Base-by-base conservation (phyloP, 2,329 filamentous ascomycete species). In the Blastomyces silverae region DNA sequence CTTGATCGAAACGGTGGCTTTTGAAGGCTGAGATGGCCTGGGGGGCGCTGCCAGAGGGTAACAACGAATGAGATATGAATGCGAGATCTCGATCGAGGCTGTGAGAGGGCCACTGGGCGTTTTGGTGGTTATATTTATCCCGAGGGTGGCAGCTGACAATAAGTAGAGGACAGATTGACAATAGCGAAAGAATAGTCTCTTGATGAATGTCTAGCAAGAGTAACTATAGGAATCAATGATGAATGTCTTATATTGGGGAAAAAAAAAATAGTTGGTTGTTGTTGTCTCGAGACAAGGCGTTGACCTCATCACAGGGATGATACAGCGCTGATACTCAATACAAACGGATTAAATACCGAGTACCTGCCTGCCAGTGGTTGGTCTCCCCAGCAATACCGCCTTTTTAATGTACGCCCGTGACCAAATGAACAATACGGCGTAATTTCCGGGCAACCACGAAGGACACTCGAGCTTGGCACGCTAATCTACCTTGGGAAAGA, bases 401-500 rank as follows among this genome's bases (percentile, higher is more conserved):
- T 1, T 2, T 2, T 52, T 25, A 0, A 25, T 48, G 58, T 61
- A 46, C 25, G 25, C 6, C 3, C 22, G 8, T 2, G 5, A 48
- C 22, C 2, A 15, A 20, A 8, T 50, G 31, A 46, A 48, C 46
- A 61, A 56, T 63, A 58, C 50, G 20, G 1, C 34, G 55, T 65
- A 64, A 64, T 63, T 58, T 58, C 53, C 52, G 52, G 55, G 48
- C 15, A 39, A 31, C 34, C 11, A 48, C 42, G 15, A 44, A 7
- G 15, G 17, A 20, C 15, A 15, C 42, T 44, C 42, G 3, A 13
- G 10, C 50, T 56, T 63, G 62, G 50, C 62, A 39, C 60, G 31
- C 60, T 62, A 62, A 28, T 55, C 60, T n/a, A 3, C 8, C 42
- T 34, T 44, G 31, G 22, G 46, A 22, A 13, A 28, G 6, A 8